Evolutionary conservation across 2,329 filamentous ascomycete genomes (phyloP).

Genomic region (Hypoxylon sp.): DNA sequence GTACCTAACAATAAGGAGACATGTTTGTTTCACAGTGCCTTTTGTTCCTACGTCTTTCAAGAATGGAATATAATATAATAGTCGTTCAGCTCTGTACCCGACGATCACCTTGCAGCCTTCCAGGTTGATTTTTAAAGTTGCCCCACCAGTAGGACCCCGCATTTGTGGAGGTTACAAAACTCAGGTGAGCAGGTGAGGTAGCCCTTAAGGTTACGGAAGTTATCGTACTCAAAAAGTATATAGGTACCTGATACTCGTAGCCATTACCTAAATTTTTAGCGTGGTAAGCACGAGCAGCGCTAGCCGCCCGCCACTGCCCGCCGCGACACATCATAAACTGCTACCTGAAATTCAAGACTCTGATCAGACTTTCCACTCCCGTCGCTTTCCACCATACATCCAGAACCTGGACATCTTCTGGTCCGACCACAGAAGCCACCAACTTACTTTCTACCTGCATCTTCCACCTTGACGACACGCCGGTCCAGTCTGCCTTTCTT

Average conservation of each 20-base stretch:
- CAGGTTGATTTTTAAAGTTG: conserved; percentile 7
- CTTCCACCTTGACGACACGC: not conserved
- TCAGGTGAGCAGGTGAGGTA: not conserved
- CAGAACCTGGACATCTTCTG: conserved; percentile 17
- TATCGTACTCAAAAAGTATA: not conserved
- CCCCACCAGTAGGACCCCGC: conserved; percentile 40
- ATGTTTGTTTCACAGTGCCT: not conserved
- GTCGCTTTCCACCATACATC: conserved; percentile 36
- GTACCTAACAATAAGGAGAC: not conserved
- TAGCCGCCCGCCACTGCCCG: conserved; percentile 40
- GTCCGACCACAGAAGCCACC: conserved; percentile 18
- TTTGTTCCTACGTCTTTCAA: not conserved
- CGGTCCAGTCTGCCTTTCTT: conserved; percentile 9
- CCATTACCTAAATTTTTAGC: conserved; percentile 23
- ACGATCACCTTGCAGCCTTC: conserved; percentile 12
- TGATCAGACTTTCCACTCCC: conserved; percentile 38
- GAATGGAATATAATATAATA: no score
- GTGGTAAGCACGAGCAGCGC: conserved; percentile 36
- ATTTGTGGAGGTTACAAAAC: conserved; percentile 6
- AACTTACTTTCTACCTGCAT: conserved; percentile 10
- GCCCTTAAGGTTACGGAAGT: not conserved
- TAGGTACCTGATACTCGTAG: not conserved
- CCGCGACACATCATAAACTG: conserved; percentile 48
- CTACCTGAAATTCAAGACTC: conserved; percentile 47
- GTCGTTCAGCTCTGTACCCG: no score